Evolutionary conservation across 176 grass and related monocot species (phyloP), one percentile per base, ranked within the genome.

Genomic region (maize (Zea mays)): DNA sequence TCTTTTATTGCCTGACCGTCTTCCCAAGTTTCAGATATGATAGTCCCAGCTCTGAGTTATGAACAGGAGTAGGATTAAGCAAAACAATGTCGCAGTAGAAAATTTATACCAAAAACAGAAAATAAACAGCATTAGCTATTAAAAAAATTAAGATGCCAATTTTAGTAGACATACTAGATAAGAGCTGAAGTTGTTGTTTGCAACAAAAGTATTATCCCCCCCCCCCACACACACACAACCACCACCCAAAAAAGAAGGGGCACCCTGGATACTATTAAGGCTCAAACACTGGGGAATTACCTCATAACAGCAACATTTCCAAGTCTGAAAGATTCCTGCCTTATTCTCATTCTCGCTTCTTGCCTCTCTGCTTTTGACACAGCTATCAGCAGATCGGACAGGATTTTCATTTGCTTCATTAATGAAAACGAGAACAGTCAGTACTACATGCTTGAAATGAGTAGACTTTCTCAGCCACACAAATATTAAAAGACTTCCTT

Each of bases 341-440:
- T 87, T 89, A 96, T 87, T 72, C 86, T 90, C 87, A 93, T 90
- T 66, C 86, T 87, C 45, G 92, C 88, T 84, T 99, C 90, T 85
- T 99, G 96, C 67, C 96, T 90, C 84, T 99, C 96, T 71, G 96
- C 92, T 99, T 99, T 99, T 17, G 92, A 99, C 35, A 99, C 92
- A 61, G 86, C 78, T 93, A 99, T 93, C 27, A 96, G 79, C 74
- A 99, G 73, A 85, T 96, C 90, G 36, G 92, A 96, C 72, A 99
- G 72, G 57, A 96, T 79, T 72, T 99, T 99, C 66, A 93, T 83
- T 89, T 85, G 83, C 96, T 99, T 84, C 84, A 91, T 68, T 42
- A 43, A 82, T 74, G 61, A 69, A 84, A 78, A 80, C 17, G n/a
- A 65, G 15, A 74, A 65, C 8, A 44, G 64, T 75, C 59, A 88